These are phyloP conservation scores for Taiozyma onychis DNA, from an alignment of 1,139 yeast species.

Conservation along the genomic window DNA sequence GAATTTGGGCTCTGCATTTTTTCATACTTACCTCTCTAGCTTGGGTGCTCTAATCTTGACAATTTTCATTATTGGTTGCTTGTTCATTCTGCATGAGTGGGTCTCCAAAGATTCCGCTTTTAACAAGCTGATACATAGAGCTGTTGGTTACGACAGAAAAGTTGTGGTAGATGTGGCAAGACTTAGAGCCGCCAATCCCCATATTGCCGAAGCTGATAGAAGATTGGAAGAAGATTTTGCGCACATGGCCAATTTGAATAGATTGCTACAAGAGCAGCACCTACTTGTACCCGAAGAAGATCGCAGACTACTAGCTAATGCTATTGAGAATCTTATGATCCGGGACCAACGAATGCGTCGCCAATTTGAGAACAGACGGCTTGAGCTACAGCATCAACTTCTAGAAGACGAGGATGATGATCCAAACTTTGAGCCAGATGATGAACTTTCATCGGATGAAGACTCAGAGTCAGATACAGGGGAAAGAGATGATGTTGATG, in stretches of 20 bases:
- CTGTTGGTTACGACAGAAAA: slow-evolving; percentile 46
- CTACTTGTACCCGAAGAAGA: slow-evolving; percentile 3
- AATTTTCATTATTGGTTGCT: slow-evolving; percentile 38
- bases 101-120: slow-evolving; percentile 69
- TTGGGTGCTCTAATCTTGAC: slow-evolving; percentile 27
- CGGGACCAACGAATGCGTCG: background rate
- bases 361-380: background rate
- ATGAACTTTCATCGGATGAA: slow-evolving; percentile 10
- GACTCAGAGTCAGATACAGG: slow-evolving; percentile 10
- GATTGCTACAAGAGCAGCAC: slow-evolving; percentile 1
- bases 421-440: slow-evolving; percentile 15
- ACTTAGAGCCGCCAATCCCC: background rate
- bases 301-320: slow-evolving; percentile 9
- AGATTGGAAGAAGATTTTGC: slow-evolving; percentile 14
- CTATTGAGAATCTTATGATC: slow-evolving; percentile 5
- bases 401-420: slow-evolving; percentile 12
- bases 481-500: slow-evolving; percentile 1
- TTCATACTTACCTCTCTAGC: slow-evolving; percentile 22
- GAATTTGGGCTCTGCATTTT: slow-evolving; percentile 14
- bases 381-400: background rate
- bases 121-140: slow-evolving; percentile 45
- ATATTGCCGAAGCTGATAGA: slow-evolving; percentile 20
- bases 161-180: slow-evolving; percentile 23
- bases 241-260: slow-evolving; percentile 4
- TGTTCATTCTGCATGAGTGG: slow-evolving; percentile 63